Conservation (phyloP, 495 filamentous ascomycete species). For the Hamigera avellanea region DNA sequence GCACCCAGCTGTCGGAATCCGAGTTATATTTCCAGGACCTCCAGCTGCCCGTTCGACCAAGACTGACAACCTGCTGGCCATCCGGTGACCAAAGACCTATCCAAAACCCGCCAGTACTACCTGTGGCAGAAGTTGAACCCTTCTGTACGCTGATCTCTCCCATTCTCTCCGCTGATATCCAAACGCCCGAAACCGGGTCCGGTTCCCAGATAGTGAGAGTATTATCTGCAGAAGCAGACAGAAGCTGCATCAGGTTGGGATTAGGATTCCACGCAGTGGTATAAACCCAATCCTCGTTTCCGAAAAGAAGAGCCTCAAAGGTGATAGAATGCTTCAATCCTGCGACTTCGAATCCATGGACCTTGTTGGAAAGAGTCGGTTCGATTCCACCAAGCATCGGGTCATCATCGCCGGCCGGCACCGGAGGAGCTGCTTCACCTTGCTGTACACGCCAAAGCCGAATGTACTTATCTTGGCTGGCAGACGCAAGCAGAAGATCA, state of each 20-base stretch:
- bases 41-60: conserved; percentile 91
- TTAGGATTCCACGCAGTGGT: conserved; percentile 62
- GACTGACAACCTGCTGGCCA: conserved; percentile 59
- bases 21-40: conserved; percentile 57
- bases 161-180: conserved; percentile 72
- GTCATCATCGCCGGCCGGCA: conserved; percentile 29
- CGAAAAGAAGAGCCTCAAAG: conserved; percentile 88
- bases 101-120: conserved; percentile 93
- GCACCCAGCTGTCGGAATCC: conserved; percentile 56
- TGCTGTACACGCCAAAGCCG: conserved; percentile 80
- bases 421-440: conserved; percentile 34
- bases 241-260: conserved; percentile 50
- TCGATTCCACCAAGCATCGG: conserved; percentile 50
- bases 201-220: conserved; percentile 87
- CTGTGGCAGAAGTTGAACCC: conserved; percentile 89
- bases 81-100: conserved; percentile 84
- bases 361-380: conserved; percentile 70
- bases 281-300: conserved; percentile 98
- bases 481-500: conserved; percentile 80
- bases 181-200: conserved; percentile 73
- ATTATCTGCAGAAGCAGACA: conserved; percentile 91
- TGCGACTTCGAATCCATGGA: conserved; percentile 53
- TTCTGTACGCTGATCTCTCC: conserved; percentile 91
- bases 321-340: conserved; percentile 62
- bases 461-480: conserved; percentile 96